These are phyloP conservation scores for Neofusicoccum kwambonambiense DNA, from an alignment of 2,329 filamentous ascomycete genomes.

Conservation along the genomic window DNA sequence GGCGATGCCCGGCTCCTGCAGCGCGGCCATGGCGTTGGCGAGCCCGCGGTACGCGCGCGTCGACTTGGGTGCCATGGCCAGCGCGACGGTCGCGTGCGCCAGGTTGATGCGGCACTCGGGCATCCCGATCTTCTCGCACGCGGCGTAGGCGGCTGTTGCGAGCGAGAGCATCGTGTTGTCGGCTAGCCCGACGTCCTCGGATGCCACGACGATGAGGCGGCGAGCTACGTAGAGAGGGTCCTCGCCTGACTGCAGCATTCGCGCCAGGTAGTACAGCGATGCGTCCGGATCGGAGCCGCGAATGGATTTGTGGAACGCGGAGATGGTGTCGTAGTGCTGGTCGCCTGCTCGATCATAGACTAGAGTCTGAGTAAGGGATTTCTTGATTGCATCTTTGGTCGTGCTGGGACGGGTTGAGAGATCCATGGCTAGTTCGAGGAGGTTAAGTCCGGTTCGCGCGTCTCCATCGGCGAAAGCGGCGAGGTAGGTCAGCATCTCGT, in stretches of 20 bases:
- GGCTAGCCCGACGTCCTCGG: conserved; percentile 88
- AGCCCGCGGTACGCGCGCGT: conserved; percentile 82
- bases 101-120: conserved; percentile 92
- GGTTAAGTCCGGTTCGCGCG: conserved; percentile 86
- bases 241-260: conserved; percentile 94
- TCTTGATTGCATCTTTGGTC: conserved; percentile 75
- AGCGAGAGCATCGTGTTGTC: conserved; percentile 81
- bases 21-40: conserved; percentile 73
- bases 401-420: conserved; percentile 64
- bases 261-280: conserved; percentile 87
- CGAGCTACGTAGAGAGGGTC: conserved; percentile 90
- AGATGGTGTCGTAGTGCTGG: conserved; percentile 97
- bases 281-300: conserved; percentile 85
- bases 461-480: conserved; percentile 88
- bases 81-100: conserved; percentile 79
- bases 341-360: conserved; percentile 95
- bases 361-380: conserved; percentile 81
- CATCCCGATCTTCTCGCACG: conserved; percentile 90
- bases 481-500: conserved; percentile 76
- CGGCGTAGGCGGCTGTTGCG: conserved; percentile 81
- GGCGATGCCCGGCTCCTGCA: conserved; percentile 78
- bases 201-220: conserved; percentile 90
- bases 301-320: conserved; percentile 93
- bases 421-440: conserved; percentile 84
- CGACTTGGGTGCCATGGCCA: conserved; percentile 79